phyloP scores from a whole-genome alignment of 2,329 filamentous ascomycete species.

The Scleromitrula shiraiana region DNA sequence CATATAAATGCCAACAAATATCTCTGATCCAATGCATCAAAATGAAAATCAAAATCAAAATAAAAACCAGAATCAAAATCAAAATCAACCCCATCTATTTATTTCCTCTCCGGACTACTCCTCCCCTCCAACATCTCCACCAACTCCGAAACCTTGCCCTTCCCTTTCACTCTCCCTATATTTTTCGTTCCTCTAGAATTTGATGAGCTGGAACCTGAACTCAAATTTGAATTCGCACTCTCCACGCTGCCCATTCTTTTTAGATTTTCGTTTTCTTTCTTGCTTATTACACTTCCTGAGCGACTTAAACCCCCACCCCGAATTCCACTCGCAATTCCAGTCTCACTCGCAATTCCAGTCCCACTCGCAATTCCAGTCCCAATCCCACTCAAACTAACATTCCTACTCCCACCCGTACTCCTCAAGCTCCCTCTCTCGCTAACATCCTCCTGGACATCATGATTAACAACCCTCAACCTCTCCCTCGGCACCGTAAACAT shows the following conservation, averaged over 20 bases:
- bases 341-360: no score
- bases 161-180: slow-evolving; percentile 13
- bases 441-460: slow-evolving; percentile 44
- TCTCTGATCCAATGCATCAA: no score
- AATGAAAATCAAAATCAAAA: no score
- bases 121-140: slow-evolving; percentile 23
- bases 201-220: no score
- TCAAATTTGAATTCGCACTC: not conserved
- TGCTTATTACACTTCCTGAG: slow-evolving; percentile 7
- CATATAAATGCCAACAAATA: no score
- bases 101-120: not conserved
- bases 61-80: no score
- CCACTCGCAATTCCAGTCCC: no score
- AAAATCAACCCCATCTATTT: no score
- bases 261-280: not conserved
- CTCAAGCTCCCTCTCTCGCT: slow-evolving; percentile 32
- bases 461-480: slow-evolving; percentile 82
- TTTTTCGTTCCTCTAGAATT: slow-evolving; percentile 1
- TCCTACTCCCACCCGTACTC: slow-evolving; percentile 21
- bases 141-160: slow-evolving; percentile 22
- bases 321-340: slow-evolving; percentile 19
- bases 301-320: slow-evolving; percentile 1
- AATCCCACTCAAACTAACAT: slow-evolving; percentile 17
- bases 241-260: slow-evolving; percentile 4
- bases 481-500: slow-evolving; percentile 94